Base-by-base conservation (phyloP, 2,329 filamentous ascomycete species). In the Colletotrichum higginsianum region DNA sequence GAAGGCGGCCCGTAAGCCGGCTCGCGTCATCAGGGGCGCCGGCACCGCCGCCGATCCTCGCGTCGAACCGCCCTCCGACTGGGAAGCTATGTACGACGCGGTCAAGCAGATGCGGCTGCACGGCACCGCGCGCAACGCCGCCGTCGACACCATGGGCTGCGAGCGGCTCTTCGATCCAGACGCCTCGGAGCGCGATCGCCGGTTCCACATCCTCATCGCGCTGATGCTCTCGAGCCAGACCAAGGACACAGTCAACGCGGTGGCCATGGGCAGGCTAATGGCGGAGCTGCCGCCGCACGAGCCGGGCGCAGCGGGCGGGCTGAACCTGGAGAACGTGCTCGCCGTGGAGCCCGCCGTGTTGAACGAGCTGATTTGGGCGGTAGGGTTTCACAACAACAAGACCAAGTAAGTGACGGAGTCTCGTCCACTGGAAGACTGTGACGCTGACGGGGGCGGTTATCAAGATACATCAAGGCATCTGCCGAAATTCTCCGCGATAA, bases 121-220 rank as follows among this genome's bases (percentile, higher is more conserved):
- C 0, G 87, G 86, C 3, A 78, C 82, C 83, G 83, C 93, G 79
- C 79, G 88, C 84, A 82, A 93, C 88, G 96, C 96, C 0, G 93
- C 96, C 0, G 96, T 99, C 13, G 96, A 99, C 81, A 98, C 96
- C 0, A 98, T 98, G 95, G 96, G 96, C 13, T 99, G 96, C 82
- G 95, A 95, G 82, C 89, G 89, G 9, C 86, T 96, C 12, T 93
- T 93, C 3, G 83, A 87, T 58, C 80, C 83, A 18, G 81, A 76
- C 1, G 86, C 87, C 13, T 86, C 83, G 68, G 79, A 85, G 35
- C 85, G 83, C 69, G 88, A 89, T 78, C 90, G 91, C 79, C 89
- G 95, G 8, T 95, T 97, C 77, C 95, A 98, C 78, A 97, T 94
- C 3, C 88, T 98, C 40, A 87, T 97, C 49, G 90, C 95, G 16